These are phyloP conservation scores for Patellifolia procumbens DNA, from an alignment of 179 eudicot species.

Conservation along the genomic window DNA sequence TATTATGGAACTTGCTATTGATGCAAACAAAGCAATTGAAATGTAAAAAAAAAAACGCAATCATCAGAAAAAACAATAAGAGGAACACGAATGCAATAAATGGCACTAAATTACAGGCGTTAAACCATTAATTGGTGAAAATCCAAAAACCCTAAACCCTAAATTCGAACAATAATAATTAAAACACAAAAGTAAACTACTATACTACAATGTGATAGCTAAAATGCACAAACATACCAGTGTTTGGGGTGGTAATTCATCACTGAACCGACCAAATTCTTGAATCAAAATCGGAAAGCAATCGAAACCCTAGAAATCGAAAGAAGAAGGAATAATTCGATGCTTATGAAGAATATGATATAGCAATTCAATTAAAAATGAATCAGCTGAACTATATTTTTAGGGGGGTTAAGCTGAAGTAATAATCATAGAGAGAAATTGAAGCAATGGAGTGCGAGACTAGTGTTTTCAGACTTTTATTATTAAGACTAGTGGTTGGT, in stretches of 20 bases:
- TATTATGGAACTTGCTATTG: no score
- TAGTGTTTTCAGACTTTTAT: no score
- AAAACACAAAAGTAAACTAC: no score
- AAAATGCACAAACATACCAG: conserved; percentile 21
- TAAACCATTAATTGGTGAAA: background rate
- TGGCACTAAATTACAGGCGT: background rate
- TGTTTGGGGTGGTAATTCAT: conserved; percentile 35
- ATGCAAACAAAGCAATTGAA: background rate
- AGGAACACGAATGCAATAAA: no score
- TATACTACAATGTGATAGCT: no score
- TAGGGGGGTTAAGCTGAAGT: no score
- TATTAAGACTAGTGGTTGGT: no score
- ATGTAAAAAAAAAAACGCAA: background rate
- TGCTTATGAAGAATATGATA: background rate
- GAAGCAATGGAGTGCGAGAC: no score
- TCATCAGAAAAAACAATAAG: background rate
- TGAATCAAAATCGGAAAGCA: conserved; percentile 5
- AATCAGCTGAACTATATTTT: no score
- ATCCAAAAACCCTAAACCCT: conserved; percentile 24
- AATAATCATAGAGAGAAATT: no score
- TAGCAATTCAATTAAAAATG: no score
- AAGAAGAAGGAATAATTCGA: background rate
- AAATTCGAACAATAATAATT: conserved; percentile 4
- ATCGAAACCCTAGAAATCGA: conserved; percentile 32
- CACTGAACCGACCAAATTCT: conserved; percentile 21